phyloP scores from a whole-genome alignment of 139 green algal species.

The Yamagishiella unicocca region DNA sequence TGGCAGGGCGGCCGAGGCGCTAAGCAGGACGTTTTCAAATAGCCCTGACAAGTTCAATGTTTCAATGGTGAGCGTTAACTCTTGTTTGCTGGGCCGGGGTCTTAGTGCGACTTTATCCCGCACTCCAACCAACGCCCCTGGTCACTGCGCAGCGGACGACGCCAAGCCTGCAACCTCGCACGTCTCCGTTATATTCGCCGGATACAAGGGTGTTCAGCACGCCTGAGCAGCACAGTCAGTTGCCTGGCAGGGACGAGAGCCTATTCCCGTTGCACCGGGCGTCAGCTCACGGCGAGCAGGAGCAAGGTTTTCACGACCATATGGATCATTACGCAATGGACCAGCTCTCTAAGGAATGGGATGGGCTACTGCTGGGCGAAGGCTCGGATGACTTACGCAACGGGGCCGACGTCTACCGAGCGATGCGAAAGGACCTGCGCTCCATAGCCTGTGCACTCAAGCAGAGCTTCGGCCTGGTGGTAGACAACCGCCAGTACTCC shows the following conservation, averaged over 20 bases:
- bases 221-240: background rate
- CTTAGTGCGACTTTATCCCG: too few species aligned
- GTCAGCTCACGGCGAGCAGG: background rate
- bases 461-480: constrained; percentile 13
- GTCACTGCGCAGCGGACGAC: background rate
- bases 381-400: constrained; percentile 11
- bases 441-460: constrained; percentile 26
- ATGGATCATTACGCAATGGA: background rate
- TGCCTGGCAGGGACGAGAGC: background rate
- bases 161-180: constrained; percentile 2
- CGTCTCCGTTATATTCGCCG: background rate
- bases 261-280: background rate
- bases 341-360: constrained; percentile 23
- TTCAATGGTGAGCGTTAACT: background rate
- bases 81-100: background rate
- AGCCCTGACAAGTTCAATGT: background rate
- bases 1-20: background rate
- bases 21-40: constrained; percentile 7
- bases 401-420: constrained; percentile 10
- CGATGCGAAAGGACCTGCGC: constrained; percentile 19
- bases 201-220: constrained; percentile 12
- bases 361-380: background rate
- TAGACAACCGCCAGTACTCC: constrained; percentile 6
- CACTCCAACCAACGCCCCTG: background rate
- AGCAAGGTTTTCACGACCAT: constrained; percentile 25